Evolutionary conservation across 805 yeast species (phyloP), one percentile per base, ranked within the genome.

Genomic region (Brettanomyces anomalus): DNA sequence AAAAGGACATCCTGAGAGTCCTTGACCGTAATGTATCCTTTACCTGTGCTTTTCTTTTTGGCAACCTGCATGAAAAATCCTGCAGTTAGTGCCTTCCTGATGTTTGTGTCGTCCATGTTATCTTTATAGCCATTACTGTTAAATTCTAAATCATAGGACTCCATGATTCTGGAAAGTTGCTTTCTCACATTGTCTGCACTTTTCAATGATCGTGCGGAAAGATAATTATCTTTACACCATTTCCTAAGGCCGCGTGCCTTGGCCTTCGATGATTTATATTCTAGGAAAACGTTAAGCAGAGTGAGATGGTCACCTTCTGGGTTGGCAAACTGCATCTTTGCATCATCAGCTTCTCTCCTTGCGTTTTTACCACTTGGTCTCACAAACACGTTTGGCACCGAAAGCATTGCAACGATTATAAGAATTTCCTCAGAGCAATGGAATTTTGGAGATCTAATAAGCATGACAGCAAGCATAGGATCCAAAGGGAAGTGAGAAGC

Each of bases 11-110:
- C 97, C 68, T 93, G 98, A 58, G 89, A 88, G 64, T 93, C 98
- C 64, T 88, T 88, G 40, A 89, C 84, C 0, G 98, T 93, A 53
- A 85, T 74, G 61, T 83, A 90, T n/a, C 85, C 89, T 55, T 81
- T 83, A 35, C 76, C 72, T 33, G 86, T 80, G n/a, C 84, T 76
- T 67, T 77, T 79, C 69, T 85, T 86, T 67, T 89, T 93, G 30
- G 97, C 97, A 43, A 85, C 95, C 68, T 93, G 98, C 97, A 93
- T 89, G 70, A 93, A 93, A 62, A 88, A 89, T 2, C 98, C 98
- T n/a, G 86, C 76, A 4, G 86, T 74, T 45, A 93, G 65, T 0
- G 97, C 96, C 61, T 83, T 85, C 44, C 95, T 74, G 49, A 93
- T 80, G 54, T 86, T 83, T 52, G 75, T 79, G 62, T 80, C 81